These are phyloP conservation scores for Tetrahymena borealis DNA, from an alignment of 73 alveolate genomes.

Conservation along the genomic window DNA sequence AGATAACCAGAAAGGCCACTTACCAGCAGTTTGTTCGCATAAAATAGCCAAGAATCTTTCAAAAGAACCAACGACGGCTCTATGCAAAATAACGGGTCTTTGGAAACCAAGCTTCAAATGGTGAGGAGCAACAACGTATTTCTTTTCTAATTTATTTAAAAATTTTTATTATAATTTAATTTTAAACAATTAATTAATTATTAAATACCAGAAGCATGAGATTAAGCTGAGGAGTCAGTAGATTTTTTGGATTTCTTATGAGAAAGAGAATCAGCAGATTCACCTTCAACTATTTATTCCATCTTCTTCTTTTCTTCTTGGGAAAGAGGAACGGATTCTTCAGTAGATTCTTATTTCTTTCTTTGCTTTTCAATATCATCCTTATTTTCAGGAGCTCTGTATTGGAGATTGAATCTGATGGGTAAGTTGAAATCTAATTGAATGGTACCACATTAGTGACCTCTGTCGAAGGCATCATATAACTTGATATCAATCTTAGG, in stretches of 20 bases:
- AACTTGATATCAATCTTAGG: conserved; percentile 99
- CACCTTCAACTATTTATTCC: conserved; percentile 10
- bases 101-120: conserved; percentile 94
- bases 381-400: conserved; percentile 79
- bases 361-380: conserved; percentile 7
- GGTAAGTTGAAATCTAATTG: conserved; percentile 97
- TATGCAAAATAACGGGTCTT: conserved; percentile 98
- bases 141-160: conserved; percentile 3
- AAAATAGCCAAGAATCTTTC: conserved; percentile 96
- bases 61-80: conserved; percentile 98
- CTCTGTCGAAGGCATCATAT: conserved; percentile 97
- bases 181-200: not conserved
- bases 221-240: not conserved
- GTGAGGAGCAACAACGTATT: conserved; percentile 41
- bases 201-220: not conserved
- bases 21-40: conserved; percentile 97
- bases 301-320: conserved; percentile 12
- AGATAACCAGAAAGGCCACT: conserved; percentile 99
- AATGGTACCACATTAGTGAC: conserved; percentile 99
- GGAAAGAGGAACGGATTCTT: conserved; percentile 4
- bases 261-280: conserved; percentile 27
- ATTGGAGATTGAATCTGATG: conserved; percentile 87
- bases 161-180: not conserved
- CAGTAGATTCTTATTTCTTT: conserved; percentile 16
- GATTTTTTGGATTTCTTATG: not conserved